Conservation (phyloP, 352 stramenopile genomes). For the Globisporangium echinulatum region DNA sequence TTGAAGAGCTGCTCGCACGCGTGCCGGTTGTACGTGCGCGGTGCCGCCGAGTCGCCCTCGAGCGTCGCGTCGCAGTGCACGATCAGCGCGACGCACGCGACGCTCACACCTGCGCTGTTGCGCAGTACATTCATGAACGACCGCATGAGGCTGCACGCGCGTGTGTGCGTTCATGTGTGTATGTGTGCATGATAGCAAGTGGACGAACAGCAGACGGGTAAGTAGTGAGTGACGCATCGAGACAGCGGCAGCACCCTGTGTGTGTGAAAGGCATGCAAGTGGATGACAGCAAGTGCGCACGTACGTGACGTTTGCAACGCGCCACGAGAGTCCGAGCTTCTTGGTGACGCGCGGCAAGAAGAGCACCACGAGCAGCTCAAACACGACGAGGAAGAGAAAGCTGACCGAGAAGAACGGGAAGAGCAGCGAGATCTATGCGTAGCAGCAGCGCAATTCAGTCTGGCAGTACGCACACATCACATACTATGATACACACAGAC, state of each 20-base stretch:
- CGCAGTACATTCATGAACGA: conserved; percentile 77
- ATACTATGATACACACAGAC: background rate
- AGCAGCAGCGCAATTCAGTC: no score
- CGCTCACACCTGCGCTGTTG: conserved; percentile 78
- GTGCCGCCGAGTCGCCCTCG: conserved; percentile 14
- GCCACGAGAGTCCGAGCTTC: conserved; percentile 51
- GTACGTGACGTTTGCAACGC: conserved; percentile 66
- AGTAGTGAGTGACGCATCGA: no score
- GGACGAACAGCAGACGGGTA: no score
- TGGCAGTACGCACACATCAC: background rate
- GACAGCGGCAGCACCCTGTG: no score
- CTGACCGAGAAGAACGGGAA: conserved; percentile 84
- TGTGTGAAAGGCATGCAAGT: background rate
- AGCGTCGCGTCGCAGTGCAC: conserved; percentile 71
- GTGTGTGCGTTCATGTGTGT: background rate
- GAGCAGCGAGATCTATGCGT: conserved; percentile 61
- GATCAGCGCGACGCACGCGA: conserved; percentile 78
- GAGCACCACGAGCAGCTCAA: conserved; percentile 67
- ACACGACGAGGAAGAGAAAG: conserved; percentile 64
- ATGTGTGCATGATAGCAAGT: background rate
- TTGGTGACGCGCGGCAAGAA: conserved; percentile 49
- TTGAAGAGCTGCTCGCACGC: conserved; percentile 77
- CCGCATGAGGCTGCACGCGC: conserved; percentile 35
- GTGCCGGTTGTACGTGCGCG: conserved; percentile 63
- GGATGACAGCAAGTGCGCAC: conserved; percentile 40